Conservation (phyloP, 768 basidiomycete genomes). For the Rhodotorula kratochvilovae region DNA sequence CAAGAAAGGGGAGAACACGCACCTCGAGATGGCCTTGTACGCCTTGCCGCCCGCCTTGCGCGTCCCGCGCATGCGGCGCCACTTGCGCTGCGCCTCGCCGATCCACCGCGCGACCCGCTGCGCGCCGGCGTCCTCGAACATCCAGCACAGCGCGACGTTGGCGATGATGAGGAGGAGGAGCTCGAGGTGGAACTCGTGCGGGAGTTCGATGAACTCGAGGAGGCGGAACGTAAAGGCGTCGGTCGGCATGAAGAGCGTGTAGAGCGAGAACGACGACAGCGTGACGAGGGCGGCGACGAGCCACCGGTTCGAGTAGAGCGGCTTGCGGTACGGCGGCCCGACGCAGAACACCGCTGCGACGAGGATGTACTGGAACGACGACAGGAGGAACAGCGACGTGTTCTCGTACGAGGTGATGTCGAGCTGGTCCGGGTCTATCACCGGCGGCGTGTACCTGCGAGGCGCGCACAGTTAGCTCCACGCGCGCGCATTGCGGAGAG, state of each 20-base stretch:
- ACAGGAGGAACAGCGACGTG: conserved; percentile 81
- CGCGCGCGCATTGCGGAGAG: not conserved
- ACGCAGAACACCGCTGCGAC: conserved; percentile 97
- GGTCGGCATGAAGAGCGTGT: conserved; percentile 67
- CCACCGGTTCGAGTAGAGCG: conserved; percentile 86
- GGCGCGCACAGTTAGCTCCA: not conserved
- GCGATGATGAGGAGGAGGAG: conserved; percentile 63
- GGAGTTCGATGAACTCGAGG: conserved; percentile 73
- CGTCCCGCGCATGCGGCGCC: conserved; percentile 45
- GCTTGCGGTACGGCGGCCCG: conserved; percentile 89
- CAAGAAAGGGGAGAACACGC: not conserved
- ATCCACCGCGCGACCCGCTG: conserved; percentile 45
- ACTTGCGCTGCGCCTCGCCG: conserved; percentile 44
- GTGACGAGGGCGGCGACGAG: conserved; percentile 71
- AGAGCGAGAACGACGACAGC: conserved; percentile 67
- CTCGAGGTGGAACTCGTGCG: conserved; percentile 62
- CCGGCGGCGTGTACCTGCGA: conserved; percentile 71
- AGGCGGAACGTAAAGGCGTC: conserved; percentile 58
- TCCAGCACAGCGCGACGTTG: conserved; percentile 68
- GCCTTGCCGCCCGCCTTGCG: conserved; percentile 63
- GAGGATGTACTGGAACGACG: conserved; percentile 97
- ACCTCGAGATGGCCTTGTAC: conserved; percentile 78
- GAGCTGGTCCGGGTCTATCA: conserved; percentile 63
- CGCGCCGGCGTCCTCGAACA: conserved; percentile 57
- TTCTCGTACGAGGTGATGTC: conserved; percentile 88